These are phyloP conservation scores for Auxenochlorella pyrenoidosa DNA, from an alignment of 139 green algal species.

Conservation along the genomic window DNA sequence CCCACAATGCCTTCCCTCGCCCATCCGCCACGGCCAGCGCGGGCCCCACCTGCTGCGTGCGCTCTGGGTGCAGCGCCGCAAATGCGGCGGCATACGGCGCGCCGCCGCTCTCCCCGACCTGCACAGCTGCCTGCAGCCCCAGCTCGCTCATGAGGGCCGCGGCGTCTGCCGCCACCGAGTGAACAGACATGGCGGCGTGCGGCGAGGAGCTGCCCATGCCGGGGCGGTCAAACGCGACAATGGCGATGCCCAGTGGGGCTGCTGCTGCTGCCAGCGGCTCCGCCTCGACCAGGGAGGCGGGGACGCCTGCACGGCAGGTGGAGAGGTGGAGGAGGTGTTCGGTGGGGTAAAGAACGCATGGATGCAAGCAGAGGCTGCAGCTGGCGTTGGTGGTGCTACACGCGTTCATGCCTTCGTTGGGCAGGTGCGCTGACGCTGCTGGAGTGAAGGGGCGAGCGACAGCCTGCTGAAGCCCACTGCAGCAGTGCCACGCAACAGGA, in stretches of 20 bases:
- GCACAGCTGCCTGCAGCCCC: background rate
- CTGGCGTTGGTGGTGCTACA: too few species aligned
- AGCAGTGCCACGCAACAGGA: too few species aligned
- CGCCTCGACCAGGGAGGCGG: background rate
- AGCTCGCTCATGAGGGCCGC: background rate
- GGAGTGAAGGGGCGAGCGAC: too few species aligned
- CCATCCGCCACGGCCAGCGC: too few species aligned
- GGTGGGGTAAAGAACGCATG: background rate
- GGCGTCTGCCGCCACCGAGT: background rate
- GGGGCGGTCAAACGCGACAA: constrained; percentile 16
- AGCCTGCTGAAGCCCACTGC: too few species aligned
- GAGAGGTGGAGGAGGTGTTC: too few species aligned
- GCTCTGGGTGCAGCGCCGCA: constrained; percentile 3
- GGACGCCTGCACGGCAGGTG: background rate
- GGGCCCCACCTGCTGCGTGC: background rate
- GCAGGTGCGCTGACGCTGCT: too few species aligned
- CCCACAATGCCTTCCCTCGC: too few species aligned
- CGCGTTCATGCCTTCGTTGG: too few species aligned
- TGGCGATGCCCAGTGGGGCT: background rate
- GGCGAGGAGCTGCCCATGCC: constrained; percentile 19
- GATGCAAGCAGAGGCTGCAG: too few species aligned
- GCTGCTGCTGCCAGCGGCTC: constrained; percentile 9
- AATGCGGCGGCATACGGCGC: constrained; percentile 20
- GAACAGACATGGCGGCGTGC: background rate
- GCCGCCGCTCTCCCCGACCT: constrained; percentile 6